These are phyloP conservation scores for Phytophthora citricola DNA, from an alignment of 352 stramenopile species.

Conservation along the genomic window DNA sequence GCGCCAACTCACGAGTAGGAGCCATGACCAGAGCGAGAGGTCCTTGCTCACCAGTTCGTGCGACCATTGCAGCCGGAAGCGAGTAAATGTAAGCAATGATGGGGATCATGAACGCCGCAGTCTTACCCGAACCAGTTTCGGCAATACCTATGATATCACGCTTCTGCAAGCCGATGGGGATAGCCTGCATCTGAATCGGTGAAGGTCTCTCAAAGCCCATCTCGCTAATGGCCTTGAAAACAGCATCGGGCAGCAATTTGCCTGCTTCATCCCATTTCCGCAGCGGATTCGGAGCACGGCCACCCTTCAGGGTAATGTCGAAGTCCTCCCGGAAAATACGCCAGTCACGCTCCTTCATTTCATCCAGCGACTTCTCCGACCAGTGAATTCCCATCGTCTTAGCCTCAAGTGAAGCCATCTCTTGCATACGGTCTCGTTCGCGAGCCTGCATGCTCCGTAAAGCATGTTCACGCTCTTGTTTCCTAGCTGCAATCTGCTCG, in stretches of 20 bases:
- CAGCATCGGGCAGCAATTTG: slow-evolving; percentile 54
- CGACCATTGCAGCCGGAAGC: slow-evolving; percentile 86
- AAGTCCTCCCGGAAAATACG: slow-evolving; percentile 99
- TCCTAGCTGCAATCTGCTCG: slow-evolving; percentile 62
- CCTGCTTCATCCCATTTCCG: slow-evolving; percentile 91
- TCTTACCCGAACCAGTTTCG: slow-evolving; percentile 99
- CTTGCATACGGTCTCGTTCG: slow-evolving; percentile 62
- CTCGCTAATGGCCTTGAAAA: slow-evolving; percentile 92
- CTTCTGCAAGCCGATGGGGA: slow-evolving; percentile 96
- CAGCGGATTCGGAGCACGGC: slow-evolving; percentile 92
- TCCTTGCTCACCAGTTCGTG: slow-evolving; percentile 92
- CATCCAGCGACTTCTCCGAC: slow-evolving; percentile 92
- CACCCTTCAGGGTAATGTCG: slow-evolving; percentile 96
- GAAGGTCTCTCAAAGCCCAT: slow-evolving; percentile 97
- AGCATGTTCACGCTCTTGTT: slow-evolving; percentile 75
- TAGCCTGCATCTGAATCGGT: slow-evolving; percentile 98
- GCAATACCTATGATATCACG: slow-evolving; percentile 99
- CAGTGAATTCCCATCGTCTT: slow-evolving; percentile 90
- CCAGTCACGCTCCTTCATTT: slow-evolving; percentile 99
- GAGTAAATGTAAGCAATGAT: slow-evolving; percentile 96
- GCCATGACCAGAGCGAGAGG: slow-evolving; percentile 98
- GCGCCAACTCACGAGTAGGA: slow-evolving; percentile 97
- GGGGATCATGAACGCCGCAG: slow-evolving; percentile 97
- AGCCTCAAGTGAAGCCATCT: slow-evolving; percentile 73
- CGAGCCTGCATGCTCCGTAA: slow-evolving; percentile 78